These are phyloP conservation scores for Phlebiopsis flavidoalba DNA, from an alignment of 768 basidiomycete genomes.

Conservation along the genomic window DNA sequence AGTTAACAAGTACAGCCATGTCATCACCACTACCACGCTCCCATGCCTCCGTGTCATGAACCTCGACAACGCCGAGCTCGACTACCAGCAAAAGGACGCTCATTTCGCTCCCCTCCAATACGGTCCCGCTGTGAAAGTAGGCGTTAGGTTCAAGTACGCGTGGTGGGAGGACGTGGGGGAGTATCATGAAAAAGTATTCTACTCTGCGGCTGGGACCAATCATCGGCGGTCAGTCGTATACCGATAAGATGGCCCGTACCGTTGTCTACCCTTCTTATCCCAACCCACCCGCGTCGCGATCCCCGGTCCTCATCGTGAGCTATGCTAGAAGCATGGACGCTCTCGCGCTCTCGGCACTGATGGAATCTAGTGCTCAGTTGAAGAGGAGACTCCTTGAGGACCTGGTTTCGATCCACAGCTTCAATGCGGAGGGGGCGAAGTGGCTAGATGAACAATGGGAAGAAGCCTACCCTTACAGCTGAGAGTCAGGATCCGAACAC, in stretches of 20 bases:
- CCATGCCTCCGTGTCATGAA: slow-evolving; percentile 32
- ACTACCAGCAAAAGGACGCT: slow-evolving; percentile 23
- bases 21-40: slow-evolving; percentile 38
- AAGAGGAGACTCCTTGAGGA: not conserved
- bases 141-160: slow-evolving; percentile 34
- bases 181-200: slow-evolving; percentile 1
- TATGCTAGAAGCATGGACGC: slow-evolving; percentile 27
- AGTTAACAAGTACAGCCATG: slow-evolving; percentile 27
- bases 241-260: slow-evolving; percentile 28
- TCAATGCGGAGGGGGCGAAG: not conserved
- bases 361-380: not conserved
- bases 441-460: not conserved
- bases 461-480: slow-evolving; percentile 28
- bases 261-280: slow-evolving; percentile 37
- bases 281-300: slow-evolving; percentile 6
- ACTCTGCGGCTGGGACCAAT: not conserved
- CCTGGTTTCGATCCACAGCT: slow-evolving; percentile 7
- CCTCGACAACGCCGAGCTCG: slow-evolving; percentile 4
- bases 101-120: slow-evolving; percentile 36
- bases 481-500: slow-evolving; percentile 29
- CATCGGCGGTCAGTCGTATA: slow-evolving; percentile 28
- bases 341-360: slow-evolving; percentile 22
- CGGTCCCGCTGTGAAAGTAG: slow-evolving; percentile 35
- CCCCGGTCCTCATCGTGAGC: slow-evolving; percentile 19
- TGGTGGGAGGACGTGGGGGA: slow-evolving; percentile 38